These are phyloP conservation scores for Salix caprea DNA, from an alignment of 345 rosid genomes.

Conservation along the genomic window DNA sequence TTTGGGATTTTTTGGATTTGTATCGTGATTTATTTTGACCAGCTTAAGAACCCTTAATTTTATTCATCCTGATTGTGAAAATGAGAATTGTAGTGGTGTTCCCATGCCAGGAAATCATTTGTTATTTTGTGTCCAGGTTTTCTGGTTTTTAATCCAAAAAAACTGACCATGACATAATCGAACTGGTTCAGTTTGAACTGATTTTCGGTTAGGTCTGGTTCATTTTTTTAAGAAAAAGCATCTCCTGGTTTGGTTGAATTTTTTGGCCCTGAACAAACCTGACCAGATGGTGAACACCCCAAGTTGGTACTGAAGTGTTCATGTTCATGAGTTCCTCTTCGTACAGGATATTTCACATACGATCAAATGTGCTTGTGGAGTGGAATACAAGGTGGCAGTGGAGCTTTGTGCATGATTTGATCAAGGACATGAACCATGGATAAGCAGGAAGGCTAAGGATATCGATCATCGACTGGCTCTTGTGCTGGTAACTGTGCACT, in stretches of 20 bases:
- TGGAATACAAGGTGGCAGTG: slow-evolving; percentile 43
- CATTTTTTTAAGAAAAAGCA: too few species aligned
- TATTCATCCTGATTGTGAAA: too few species aligned
- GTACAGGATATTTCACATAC: slow-evolving; percentile 53
- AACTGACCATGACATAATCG: not conserved
- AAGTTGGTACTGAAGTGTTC: not conserved
- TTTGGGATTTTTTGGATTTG: too few species aligned
- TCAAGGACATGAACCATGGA: not conserved
- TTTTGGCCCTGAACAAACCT: too few species aligned
- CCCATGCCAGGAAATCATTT: too few species aligned
- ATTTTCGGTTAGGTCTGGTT: too few species aligned
- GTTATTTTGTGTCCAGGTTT: not conserved
- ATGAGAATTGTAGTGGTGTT: too few species aligned
- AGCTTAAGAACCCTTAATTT: too few species aligned
- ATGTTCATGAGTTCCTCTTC: slow-evolving; percentile 10
- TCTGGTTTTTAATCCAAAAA: not conserved
- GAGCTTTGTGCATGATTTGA: slow-evolving; percentile 11
- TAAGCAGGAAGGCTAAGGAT: not conserved
- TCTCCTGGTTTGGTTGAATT: too few species aligned
- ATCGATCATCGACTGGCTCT: not conserved
- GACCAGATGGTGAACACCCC: too few species aligned
- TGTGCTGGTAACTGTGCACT: slow-evolving; percentile 12
- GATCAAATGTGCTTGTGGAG: slow-evolving; percentile 54
- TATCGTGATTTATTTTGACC: too few species aligned
- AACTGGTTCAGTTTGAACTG: too few species aligned